Evolutionary conservation across 495 filamentous ascomycete species (phyloP), one percentile per base, ranked within the genome.

Genomic region (Podospora anserina): DNA sequence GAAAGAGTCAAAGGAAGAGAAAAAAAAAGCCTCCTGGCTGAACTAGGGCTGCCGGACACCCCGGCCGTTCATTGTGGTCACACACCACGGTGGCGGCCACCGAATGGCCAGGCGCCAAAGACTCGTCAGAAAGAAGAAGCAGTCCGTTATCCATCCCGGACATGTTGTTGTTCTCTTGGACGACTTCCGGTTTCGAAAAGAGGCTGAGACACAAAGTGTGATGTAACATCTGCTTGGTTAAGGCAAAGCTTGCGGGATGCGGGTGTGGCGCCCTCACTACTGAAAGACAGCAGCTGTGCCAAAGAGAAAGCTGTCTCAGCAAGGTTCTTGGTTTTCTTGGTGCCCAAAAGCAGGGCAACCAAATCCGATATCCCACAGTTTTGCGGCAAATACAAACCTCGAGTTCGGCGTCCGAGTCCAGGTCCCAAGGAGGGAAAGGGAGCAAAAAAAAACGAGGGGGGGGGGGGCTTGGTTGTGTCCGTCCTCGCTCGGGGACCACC

Each of bases 121-220:
- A 32, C 7, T 23, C 23, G 23, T 23, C 23, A 32, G 30, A 32
- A 7, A 32, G 30, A 32, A 23, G 23, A 23, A 23, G 23, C 23
- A 23, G 23, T 23, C 23, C 23, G 23, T 23, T 23, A 23, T 23
- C 23, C 23, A 23, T 23, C 23, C 23, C 23, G 23, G 23, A 32
- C 30, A 32, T 32, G 30, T 32, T 32, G 30, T 32, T 32, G 30
- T 49, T 49, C 39, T 49, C 6, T 49, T 5, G 39, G 39, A 49
- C 39, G 9, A 13, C 39, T 49, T 5, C 39, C 39, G 13, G 39
- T 49, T 49, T 49, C 39, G 39, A 49, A 32, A 32, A 49, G 39
- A 49, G 61, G 61, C 61, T 63, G 61, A 63, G 61, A 63, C 61
- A 63, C 13, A 7, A 9, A 49, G 0, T 32, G 61, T 63, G 61